Evolutionary conservation across 306 rosid species (phyloP), one percentile per base, ranked within the genome.

Genomic region (Hippophae gyantsensis): DNA sequence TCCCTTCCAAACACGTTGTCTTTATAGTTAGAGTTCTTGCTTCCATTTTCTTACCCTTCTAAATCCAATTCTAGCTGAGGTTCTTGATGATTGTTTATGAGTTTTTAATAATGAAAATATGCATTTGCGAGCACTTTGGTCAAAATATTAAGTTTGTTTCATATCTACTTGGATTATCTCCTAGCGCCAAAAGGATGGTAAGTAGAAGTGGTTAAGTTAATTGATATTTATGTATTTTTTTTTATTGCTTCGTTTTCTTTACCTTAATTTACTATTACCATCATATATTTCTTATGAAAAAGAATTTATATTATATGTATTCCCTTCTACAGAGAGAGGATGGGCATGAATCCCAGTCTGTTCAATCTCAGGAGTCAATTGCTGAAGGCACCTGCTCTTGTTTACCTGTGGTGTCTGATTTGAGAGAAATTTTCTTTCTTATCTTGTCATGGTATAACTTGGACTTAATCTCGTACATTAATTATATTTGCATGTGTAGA

Each of bases 391-490:
- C 74, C 62, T 44, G 78, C 73, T 66, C 84, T 63, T 61, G 76
- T 64, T 43, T 25, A 53, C 64, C 69, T 67, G 13, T 55, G 43
- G 46, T 46, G 42, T 66, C 70, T 18, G 77, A 60, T 59, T 59
- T 64, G 75, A 69, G 64, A 66, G 67, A 46, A 72, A 54, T 66
- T 74, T 66, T 57, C 72, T 68, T 71, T 63, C 83, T 67, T 85
- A 86, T 75, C 75, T 92, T 41, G 78, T 92, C 62, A 92, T 88
- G 96, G 99, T 83, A 63, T 56, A 25, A 55, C 55, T 12, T 27
- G 11, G 52, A 26, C 13, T 54, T 54, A 54, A 25, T 55, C 42
- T 54, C 25, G 12, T 11, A 44, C 13, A 13, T 7, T 8, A 13
- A 7, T 50, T 58, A 57, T 43, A 14, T 6, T 9, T 48, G 27